phyloP scores from a whole-genome alignment of 2,329 filamentous ascomycete species.

The Leptographium wingfieldii region DNA sequence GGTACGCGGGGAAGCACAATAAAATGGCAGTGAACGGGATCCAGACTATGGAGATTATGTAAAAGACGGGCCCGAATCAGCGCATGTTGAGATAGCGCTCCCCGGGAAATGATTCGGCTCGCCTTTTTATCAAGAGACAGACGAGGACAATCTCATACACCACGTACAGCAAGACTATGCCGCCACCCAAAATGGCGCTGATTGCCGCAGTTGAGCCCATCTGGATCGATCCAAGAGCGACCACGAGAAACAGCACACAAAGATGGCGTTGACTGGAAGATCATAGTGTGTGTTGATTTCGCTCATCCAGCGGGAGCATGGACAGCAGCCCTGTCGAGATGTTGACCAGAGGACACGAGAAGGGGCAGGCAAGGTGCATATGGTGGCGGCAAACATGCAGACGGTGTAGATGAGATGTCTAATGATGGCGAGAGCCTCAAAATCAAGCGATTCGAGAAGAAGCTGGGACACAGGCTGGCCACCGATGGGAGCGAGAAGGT shows the following conservation, averaged over 20 bases:
- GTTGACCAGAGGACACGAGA: conserved; percentile 3
- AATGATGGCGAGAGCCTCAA: background rate
- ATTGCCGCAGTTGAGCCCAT: background rate
- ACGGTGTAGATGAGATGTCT: background rate
- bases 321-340: background rate
- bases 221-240: background rate
- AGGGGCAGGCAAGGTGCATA: background rate
- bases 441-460: background rate
- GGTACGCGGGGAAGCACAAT: conserved; percentile 1
- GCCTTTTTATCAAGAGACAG: background rate
- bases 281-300: background rate
- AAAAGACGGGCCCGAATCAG: background rate
- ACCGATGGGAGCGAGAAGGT: background rate
- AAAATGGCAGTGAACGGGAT: background rate
- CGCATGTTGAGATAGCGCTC: background rate
- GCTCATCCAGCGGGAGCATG: background rate
- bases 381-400: background rate
- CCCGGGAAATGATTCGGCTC: background rate
- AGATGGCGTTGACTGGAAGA: background rate
- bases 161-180: background rate
- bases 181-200: conserved; percentile 1
- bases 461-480: conserved; percentile 3
- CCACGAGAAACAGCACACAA: background rate
- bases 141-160: background rate
- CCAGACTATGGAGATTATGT: background rate